Conservation (phyloP, 495 filamentous ascomycete genomes). For the Chaetomium tenue region DNA sequence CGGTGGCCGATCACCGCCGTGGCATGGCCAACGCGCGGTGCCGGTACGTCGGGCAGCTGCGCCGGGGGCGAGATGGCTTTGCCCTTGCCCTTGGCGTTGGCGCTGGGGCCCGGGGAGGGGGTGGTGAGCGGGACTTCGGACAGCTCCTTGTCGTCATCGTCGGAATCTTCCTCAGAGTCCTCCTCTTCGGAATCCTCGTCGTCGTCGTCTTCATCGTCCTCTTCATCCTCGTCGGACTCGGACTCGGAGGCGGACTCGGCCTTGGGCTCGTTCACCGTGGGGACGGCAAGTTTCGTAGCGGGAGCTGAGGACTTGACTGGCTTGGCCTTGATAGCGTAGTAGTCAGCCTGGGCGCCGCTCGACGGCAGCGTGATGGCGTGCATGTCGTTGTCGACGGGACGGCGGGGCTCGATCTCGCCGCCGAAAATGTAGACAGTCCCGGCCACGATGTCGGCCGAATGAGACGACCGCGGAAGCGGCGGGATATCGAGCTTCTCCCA, state of each 20-base stretch:
- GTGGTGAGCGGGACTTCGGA: conserved; percentile 17
- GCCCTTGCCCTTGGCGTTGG: conserved; percentile 25
- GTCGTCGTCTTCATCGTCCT: conserved; percentile 29
- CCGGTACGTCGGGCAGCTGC: conserved; percentile 43
- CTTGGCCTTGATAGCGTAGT: conserved; percentile 53
- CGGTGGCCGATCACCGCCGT: conserved; percentile 56
- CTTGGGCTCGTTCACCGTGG: not conserved
- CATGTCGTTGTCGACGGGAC: conserved; percentile 66
- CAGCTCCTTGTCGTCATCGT: conserved; percentile 11
- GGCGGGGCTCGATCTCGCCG: conserved; percentile 51
- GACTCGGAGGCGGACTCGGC: not conserved
- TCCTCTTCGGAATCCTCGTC: conserved; percentile 27
- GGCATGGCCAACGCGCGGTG: conserved; percentile 56
- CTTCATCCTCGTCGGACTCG: conserved; percentile 40
- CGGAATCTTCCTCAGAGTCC: conserved; percentile 29
- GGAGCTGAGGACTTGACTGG: conserved; percentile 10
- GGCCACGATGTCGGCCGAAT: conserved; percentile 64
- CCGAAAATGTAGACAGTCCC: conserved; percentile 70
- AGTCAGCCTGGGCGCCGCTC: conserved; percentile 54
- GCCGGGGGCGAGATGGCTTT: conserved; percentile 22
- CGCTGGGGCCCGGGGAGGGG: conserved; percentile 9
- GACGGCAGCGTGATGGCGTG: conserved; percentile 62
- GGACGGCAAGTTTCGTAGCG: not conserved
- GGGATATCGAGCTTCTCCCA: conserved; percentile 57
- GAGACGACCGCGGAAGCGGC: conserved; percentile 64